A percentile compares a stretch with the other conserved stretches of the same genome.
Conservation (phyloP, 768 basidiomycete species). For the Russula ochroleuca region DNA sequence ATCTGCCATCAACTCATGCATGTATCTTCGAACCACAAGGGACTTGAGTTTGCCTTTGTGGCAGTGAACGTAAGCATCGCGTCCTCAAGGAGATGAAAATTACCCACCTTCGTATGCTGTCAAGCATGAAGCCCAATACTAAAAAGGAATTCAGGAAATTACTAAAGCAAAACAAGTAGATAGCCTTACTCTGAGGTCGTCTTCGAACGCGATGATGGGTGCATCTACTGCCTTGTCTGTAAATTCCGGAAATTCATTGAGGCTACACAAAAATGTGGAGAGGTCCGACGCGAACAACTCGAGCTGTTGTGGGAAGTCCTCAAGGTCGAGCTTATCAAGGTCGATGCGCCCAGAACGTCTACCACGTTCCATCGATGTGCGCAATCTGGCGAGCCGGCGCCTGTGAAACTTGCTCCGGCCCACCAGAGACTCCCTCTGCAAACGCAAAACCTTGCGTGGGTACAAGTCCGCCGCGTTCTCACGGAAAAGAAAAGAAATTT, state of each 20-base stretch:
- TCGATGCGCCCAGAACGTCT: slow-evolving; percentile 45
- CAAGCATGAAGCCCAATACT: slow-evolving; percentile 77
- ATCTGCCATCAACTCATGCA: slow-evolving; percentile 66
- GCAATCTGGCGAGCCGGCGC: slow-evolving; percentile 34
- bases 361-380: slow-evolving; percentile 40
- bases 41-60: slow-evolving; percentile 63
- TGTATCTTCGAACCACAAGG: slow-evolving; percentile 68
- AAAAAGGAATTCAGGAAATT: slow-evolving; percentile 2
- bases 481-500: slow-evolving; percentile 65
- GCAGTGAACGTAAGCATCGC: background rate
- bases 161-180: slow-evolving; percentile 7
- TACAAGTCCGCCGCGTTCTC: slow-evolving; percentile 74
- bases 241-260: slow-evolving; percentile 79
- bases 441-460: slow-evolving; percentile 56
- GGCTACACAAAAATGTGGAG: slow-evolving; percentile 58
- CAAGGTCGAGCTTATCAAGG: slow-evolving; percentile 56
- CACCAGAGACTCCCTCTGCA: slow-evolving; percentile 38
- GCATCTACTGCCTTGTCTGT: slow-evolving; percentile 67
- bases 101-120: slow-evolving; percentile 54
- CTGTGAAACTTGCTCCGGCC: slow-evolving; percentile 37
- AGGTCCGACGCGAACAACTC: slow-evolving; percentile 59
- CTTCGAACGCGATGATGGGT: slow-evolving; percentile 62
- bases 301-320: slow-evolving; percentile 64
- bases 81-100: slow-evolving; percentile 3
- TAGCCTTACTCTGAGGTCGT: slow-evolving; percentile 54